Evolutionary conservation across 768 basidiomycete species (phyloP), one percentile per base, ranked within the genome.

Genomic region (Tylopilus sp.): DNA sequence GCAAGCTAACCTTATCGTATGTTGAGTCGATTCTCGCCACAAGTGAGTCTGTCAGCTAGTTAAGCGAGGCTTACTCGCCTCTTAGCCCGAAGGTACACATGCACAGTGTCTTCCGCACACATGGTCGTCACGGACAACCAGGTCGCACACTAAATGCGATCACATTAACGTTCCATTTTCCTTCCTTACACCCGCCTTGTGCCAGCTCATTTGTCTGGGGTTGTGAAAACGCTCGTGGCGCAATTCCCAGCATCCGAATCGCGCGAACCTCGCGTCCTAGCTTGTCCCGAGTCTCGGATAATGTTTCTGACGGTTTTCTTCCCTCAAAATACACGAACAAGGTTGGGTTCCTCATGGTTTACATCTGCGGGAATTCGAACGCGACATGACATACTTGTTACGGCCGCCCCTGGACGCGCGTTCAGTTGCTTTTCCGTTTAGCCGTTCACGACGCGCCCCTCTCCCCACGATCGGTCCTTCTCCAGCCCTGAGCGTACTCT

Each of bases 381-480:
- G 41, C 21, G 24, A 29, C 24, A 30, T 33, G 8, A 34, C 37
- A 19, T 33, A 4, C 29, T 33, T 21, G 24, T 60, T 53, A 60
- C 57, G 51, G 44, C 21, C 30, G 45, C 29, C n/a, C 21, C 44
- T 38, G 42, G 50, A 40, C 28, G 12, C 22, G 31, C 29, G 46
- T 19, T 44, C 14, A 29, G 16, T 40, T 17, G 9, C 13, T 19
- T 13, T 19, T 34, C 24, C 16, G 16, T 52, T 58, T 53, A 37
- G 25, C 47, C 33, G 33, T 33, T 40, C 47, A 48, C 26, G 19
- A 19, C 33, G 21, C 30, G n/a, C 16, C 21, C 22, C 22, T 37
- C 56, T 45, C 52, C 52, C 51, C 64, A 57, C 61, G 57, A 33
- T 29, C 36, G 12, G 11, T 37, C 50, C 57, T 64, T 66, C 53